phyloP scores from a whole-genome alignment of 164 flowering plant genomes.

The Houttuynia cordata region DNA sequence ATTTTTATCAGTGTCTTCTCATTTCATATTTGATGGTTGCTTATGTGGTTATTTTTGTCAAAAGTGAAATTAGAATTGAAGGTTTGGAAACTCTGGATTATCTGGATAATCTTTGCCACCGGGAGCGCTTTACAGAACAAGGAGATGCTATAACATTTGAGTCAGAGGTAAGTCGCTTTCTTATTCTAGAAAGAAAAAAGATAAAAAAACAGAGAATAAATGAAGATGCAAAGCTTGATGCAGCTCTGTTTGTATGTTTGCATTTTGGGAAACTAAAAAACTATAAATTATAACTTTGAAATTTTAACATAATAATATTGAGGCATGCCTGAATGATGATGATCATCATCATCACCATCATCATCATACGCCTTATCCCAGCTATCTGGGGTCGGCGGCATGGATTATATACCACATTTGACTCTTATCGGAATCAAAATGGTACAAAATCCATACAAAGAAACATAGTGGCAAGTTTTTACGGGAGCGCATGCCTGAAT shows the following conservation, averaged over 20 bases:
- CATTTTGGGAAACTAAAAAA: neutral
- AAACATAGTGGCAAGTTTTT: too few relatives aligned
- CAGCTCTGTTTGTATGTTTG: neutral
- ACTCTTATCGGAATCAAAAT: too few relatives aligned
- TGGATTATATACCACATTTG: too few relatives aligned
- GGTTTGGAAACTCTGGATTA: slow-evolving; percentile 94
- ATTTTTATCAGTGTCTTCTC: neutral
- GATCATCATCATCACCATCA: too few relatives aligned
- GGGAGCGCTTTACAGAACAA: slow-evolving; percentile 91
- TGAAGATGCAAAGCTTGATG: neutral
- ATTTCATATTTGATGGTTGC: neutral
- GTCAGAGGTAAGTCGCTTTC: slow-evolving; percentile 51
- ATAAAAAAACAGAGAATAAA: too few relatives aligned
- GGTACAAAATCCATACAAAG: too few relatives aligned
- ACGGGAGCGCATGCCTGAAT: neutral
- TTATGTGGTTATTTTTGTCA: neutral
- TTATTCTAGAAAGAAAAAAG: neutral
- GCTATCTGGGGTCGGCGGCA: too few relatives aligned
- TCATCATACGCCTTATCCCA: too few relatives aligned
- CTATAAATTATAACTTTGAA: neutral
- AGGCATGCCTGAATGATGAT: too few relatives aligned
- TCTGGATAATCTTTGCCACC: slow-evolving; percentile 72
- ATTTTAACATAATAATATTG: neutral
- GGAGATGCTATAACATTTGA: slow-evolving; percentile 95
- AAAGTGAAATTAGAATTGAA: slow-evolving; percentile 96